phyloP scores from a whole-genome alignment of 371 early-diverging fungal genomes.

The Conidiobolus incongruus region DNA sequence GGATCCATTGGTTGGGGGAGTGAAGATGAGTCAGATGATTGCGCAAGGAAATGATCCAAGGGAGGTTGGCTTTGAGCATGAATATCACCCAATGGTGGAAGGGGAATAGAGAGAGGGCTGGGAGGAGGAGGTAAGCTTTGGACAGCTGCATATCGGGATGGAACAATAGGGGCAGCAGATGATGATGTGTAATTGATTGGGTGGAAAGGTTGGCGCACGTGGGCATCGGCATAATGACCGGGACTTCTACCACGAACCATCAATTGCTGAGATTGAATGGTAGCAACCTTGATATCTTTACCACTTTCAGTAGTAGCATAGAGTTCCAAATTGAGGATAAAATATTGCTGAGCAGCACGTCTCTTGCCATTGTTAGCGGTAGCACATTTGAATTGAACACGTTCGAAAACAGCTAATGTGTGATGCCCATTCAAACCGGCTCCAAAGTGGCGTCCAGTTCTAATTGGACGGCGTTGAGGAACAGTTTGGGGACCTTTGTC shows the following conservation, averaged over 20 bases:
- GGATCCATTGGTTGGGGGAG: no score
- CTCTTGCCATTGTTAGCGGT: slow-evolving; percentile 85
- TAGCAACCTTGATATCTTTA: slow-evolving; percentile 29
- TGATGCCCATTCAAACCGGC: background rate
- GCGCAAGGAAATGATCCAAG: no score
- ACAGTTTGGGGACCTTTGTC: slow-evolving; percentile 76
- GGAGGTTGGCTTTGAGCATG: no score
- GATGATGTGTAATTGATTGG: no score
- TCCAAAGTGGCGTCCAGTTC: slow-evolving; percentile 28
- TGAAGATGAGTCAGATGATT: no score
- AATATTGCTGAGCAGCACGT: slow-evolving; percentile 80
- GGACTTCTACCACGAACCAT: slow-evolving; percentile 88
- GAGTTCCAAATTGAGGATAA: slow-evolving; percentile 42
- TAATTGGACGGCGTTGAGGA: slow-evolving; percentile 31
- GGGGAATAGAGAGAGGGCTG: no score
- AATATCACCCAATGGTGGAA: no score
- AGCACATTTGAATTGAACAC: slow-evolving; percentile 86
- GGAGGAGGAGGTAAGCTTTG: no score
- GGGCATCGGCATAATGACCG: slow-evolving; percentile 60
- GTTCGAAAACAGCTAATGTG: slow-evolving; percentile 30
- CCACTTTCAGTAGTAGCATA: slow-evolving; percentile 34
- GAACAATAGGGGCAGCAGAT: no score
- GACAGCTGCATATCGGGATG: no score
- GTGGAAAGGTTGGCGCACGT: no score
- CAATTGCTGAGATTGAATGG: slow-evolving; percentile 50